phyloP scores from a whole-genome alignment of 2,329 filamentous ascomycete species.

The Diaporthe citrichinensis region DNA sequence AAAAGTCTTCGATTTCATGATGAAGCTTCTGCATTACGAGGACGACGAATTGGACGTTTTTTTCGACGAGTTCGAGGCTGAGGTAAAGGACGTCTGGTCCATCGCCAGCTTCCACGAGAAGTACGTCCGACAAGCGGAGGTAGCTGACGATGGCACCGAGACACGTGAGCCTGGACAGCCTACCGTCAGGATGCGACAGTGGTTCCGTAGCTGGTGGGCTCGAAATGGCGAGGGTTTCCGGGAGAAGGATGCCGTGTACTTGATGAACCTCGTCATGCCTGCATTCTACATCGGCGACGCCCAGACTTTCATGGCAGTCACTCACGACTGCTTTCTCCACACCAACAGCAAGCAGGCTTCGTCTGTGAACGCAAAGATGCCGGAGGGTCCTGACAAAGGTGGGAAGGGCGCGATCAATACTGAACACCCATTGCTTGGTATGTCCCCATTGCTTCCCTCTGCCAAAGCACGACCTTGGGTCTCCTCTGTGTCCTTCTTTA shows the following conservation, averaged over 20 bases:
- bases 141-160: not conserved
- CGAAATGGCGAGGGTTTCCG: not conserved
- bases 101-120: slow-evolving; percentile 18
- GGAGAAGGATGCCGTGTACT: not conserved
- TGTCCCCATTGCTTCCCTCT: not conserved
- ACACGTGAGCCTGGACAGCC: not conserved
- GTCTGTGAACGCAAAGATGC: not conserved
- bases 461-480: not conserved
- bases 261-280: not conserved
- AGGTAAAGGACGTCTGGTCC: not conserved
- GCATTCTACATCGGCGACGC: slow-evolving; percentile 26
- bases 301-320: not conserved
- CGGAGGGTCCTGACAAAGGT: not conserved
- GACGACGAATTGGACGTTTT: not conserved
- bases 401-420: not conserved
- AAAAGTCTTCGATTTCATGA: not conserved
- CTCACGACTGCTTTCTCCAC: not conserved
- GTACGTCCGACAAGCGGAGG: not conserved
- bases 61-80: slow-evolving; percentile 1
- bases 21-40: not conserved
- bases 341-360: slow-evolving; percentile 2
- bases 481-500: not conserved
- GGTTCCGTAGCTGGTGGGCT: slow-evolving; percentile 20
- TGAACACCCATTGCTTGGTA: slow-evolving; percentile 3
- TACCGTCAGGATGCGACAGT: not conserved